phyloP scores from a whole-genome alignment of 805 yeast species.

The Priceomyces fermenticarens region DNA sequence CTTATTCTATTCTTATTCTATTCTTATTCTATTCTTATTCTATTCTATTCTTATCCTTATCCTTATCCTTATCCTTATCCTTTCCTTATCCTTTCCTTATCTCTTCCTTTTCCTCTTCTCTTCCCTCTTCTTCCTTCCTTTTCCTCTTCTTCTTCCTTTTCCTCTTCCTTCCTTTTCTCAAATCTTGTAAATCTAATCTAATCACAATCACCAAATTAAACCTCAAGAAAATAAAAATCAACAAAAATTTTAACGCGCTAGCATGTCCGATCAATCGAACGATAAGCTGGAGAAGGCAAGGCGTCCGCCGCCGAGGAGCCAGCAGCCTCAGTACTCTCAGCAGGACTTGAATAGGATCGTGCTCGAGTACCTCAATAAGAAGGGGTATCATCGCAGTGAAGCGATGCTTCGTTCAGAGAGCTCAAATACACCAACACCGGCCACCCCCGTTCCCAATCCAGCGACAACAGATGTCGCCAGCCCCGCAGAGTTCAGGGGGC shows the following conservation, averaged over 20 bases:
- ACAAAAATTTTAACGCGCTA: background rate
- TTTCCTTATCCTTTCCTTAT: background rate
- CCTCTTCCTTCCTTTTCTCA: background rate
- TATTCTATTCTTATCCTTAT: background rate
- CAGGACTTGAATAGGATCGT: constrained; percentile 91
- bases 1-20: no score
- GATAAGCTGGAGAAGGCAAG: constrained; percentile 5
- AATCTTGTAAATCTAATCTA: background rate
- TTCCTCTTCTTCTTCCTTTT: no score
- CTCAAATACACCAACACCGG: constrained; percentile 55
- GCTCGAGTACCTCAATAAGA: constrained; percentile 85
- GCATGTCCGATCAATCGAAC: constrained; percentile 6
- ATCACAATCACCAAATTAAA: background rate
- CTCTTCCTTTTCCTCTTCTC: no score
- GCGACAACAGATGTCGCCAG: constrained; percentile 33
- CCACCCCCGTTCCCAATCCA: constrained; percentile 50
- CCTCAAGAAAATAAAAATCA: background rate
- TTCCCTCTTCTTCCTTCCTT: no score
- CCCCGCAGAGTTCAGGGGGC: constrained; percentile 35
- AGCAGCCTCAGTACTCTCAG: constrained; percentile 57
- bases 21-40: no score
- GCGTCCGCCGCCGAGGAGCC: constrained; percentile 15
- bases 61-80: background rate
- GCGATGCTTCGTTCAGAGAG: constrained; percentile 89
- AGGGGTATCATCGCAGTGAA: constrained; percentile 93